These are phyloP conservation scores for Nicotiana rustica DNA, from an alignment of 305 asterid genomes.

Conservation along the genomic window DNA sequence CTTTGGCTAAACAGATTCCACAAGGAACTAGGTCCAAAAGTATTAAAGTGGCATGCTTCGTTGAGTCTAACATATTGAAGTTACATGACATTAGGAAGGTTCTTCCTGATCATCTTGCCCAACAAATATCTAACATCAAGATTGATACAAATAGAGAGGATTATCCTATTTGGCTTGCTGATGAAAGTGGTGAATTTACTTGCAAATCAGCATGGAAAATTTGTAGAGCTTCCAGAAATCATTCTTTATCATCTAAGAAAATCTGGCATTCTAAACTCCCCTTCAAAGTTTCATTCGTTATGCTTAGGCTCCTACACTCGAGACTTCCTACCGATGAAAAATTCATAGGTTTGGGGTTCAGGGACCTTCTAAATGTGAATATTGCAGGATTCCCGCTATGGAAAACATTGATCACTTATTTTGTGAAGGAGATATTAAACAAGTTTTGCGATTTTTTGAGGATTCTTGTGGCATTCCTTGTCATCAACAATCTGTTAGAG, in stretches of 20 bases:
- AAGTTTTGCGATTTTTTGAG: background rate
- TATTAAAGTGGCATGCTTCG: no score
- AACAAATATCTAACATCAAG: no score
- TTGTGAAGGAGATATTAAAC: background rate
- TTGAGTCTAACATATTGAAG: no score
- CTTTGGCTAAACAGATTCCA: no score
- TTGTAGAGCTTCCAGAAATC: background rate
- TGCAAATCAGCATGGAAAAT: background rate
- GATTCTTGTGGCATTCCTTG: background rate
- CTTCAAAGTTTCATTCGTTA: background rate
- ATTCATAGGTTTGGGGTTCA: background rate
- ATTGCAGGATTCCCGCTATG: background rate
- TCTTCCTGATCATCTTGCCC: no score
- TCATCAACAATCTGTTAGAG: background rate
- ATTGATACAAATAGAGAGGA: background rate
- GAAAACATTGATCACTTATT: background rate
- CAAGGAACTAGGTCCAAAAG: no score
- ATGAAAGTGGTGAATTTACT: background rate
- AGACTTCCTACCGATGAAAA: background rate
- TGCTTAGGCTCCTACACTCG: background rate
- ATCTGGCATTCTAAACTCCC: background rate
- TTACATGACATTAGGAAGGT: no score
- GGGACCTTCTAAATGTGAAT: background rate
- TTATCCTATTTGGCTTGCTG: background rate
- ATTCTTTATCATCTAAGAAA: background rate